Base-by-base conservation (phyloP, 768 basidiomycete species). In the Auriculariales sp. region DNA sequence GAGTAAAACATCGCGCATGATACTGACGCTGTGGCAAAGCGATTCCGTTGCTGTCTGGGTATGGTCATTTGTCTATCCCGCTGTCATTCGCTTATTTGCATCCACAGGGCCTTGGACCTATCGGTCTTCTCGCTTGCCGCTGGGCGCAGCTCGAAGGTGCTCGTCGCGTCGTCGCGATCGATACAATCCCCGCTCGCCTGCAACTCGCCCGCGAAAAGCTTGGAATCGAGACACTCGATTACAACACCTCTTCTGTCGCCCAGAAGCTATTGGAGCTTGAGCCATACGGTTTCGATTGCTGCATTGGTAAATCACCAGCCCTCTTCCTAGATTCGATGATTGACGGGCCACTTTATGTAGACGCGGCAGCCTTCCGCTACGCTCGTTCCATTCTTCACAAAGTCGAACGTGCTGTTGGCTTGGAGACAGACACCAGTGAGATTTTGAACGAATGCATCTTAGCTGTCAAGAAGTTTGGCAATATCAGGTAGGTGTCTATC, bases 11-110 rank as follows among this genome's bases (percentile, higher is more conserved):
- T 32, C 15, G 15, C 15, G 9, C 31, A 32, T 7, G 7, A 9
- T 15, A 32, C 9, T 19, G 39, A 44, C 39, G 39, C 39, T 7
- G 39, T 44, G 19, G 39, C 39, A 44, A 28, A 24, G 82, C 3
- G 81, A 86, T 54, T 67, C 75, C 12, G 81, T 85, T 49, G 81
- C 75, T 19, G 70, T 85, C 14, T 84, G 82, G 83, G 79, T 78
- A 56, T 49, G 70, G 65, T 29, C 27, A 1, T 31, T 48, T 39
- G 34, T 45, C n/a, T 27, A 49, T 5, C 24, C 35, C 11, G 3
- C 19, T 3, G 22, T 2, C 15, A 32, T 34, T 49, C 39, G 25
- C 48, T 14, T 17, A 29, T 14, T n/a, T 14, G 25, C 34, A 27
- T 48, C 12, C 29, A 4, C 53, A 78, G 75, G 77, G 80, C 36